phyloP scores from a whole-genome alignment of 805 yeast species.

The Wickerhamiella australiensis region DNA sequence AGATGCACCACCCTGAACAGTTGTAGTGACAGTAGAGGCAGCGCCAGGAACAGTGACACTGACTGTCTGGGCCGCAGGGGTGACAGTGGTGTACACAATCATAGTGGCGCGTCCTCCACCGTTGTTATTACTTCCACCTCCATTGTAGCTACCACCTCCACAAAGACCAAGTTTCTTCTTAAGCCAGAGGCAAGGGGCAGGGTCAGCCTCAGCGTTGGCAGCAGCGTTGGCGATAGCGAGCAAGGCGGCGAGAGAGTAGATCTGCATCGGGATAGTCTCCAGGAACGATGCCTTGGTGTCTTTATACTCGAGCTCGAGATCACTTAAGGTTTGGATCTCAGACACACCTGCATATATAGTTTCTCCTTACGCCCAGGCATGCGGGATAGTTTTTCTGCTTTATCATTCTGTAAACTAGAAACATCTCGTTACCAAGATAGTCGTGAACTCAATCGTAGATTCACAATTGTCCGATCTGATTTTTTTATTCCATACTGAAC shows the following conservation, averaged over 20 bases:
- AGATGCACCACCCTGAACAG: neutral
- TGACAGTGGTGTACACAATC: constrained; percentile 6
- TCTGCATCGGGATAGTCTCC: neutral
- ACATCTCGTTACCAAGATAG: neutral
- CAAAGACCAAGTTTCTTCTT: neutral
- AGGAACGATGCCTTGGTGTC: neutral
- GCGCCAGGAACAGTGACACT: constrained; percentile 1
- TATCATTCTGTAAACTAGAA: neutral
- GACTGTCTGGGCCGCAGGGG: neutral
- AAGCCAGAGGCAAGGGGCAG: constrained; percentile 3
- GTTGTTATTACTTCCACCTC: neutral
- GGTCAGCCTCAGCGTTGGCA: neutral
- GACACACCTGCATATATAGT: neutral
- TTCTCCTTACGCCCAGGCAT: no score
- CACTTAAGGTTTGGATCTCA: neutral
- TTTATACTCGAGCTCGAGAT: neutral
- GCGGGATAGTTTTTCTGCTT: no score
- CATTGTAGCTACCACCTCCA: neutral
- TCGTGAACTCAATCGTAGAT: neutral
- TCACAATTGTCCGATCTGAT: neutral
- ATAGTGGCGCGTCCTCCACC: constrained; percentile 6
- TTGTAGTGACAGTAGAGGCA: constrained; percentile 6
- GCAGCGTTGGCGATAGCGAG: constrained; percentile 5
- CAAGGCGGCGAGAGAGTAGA: neutral
- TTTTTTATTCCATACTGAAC: neutral